These are phyloP conservation scores for Nepenthes gracilis DNA, from an alignment of 148 eudicot species.

Conservation along the genomic window DNA sequence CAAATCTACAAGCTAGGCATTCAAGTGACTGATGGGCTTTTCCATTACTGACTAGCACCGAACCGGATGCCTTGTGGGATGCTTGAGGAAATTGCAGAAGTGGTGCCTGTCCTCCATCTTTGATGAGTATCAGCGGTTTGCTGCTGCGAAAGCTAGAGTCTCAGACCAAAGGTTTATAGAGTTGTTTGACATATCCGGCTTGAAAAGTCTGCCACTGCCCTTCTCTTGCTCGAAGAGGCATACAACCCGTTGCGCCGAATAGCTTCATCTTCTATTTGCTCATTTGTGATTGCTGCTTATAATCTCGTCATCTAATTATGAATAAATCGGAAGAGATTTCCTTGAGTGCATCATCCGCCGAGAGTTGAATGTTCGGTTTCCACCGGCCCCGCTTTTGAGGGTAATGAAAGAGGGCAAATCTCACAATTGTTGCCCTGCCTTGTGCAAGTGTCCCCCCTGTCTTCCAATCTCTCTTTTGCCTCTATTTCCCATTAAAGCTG, in stretches of 20 bases:
- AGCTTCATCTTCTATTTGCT: not conserved
- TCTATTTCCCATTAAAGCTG: too few relatives aligned
- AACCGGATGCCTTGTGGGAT: constrained; percentile 16
- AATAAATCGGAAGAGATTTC: too few relatives aligned
- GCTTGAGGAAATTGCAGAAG: constrained; percentile 13
- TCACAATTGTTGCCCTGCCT: not conserved
- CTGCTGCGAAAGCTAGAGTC: constrained; percentile 11
- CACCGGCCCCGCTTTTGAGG: not conserved
- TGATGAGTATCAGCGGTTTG: constrained; percentile 15
- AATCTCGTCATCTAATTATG: too few relatives aligned
- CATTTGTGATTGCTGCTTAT: too few relatives aligned
- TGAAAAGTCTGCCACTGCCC: constrained; percentile 14
- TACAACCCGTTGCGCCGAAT: not conserved
- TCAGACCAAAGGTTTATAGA: constrained; percentile 12
- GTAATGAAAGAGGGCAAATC: not conserved
- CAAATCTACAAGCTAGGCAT: too few relatives aligned
- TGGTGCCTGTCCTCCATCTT: constrained; percentile 15
- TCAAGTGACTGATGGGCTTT: not conserved
- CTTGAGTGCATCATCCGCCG: too few relatives aligned
- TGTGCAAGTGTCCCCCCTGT: too few relatives aligned
- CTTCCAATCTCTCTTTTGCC: too few relatives aligned
- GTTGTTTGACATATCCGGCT: constrained; percentile 11
- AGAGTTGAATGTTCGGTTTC: not conserved
- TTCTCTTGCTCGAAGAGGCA: constrained; percentile 26
- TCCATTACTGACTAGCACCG: constrained; percentile 34